Base-by-base conservation (phyloP, 2,329 filamentous ascomycete genomes). In the Curvularia sp. region DNA sequence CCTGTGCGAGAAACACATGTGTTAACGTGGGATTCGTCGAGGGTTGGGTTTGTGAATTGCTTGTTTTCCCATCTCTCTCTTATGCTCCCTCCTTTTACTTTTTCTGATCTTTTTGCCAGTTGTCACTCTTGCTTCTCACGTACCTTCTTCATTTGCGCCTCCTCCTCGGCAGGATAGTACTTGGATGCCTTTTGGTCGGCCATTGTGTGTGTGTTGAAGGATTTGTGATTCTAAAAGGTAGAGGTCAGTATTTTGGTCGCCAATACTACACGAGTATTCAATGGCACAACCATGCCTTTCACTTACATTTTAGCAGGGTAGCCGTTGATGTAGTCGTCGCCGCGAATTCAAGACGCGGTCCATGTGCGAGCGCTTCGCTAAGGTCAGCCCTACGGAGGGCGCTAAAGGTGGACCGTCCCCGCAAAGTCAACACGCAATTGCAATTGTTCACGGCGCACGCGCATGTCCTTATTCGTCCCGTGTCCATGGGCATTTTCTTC, bases 91-190 rank as follows among this genome's bases (percentile, higher is more conserved):
- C 51, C 15, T 28, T 24, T 18, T 28, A 3, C 5, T 38, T n/a
- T n/a, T 38, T 38, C 35, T 35, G 9, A 8, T n/a, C 15, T 10
- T 44, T n/a, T 28, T 8, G 15, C 42, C 42, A 44, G 15, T 5
- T 44, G 15, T 22, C 42, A 18, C 22, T 10, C n/a, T 44, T 9
- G n/a, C 20, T 44, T n/a, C 24, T 38, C 24, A 89, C 92, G 86
- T 87, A 98, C 95, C 91, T 96, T 94, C 89, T 93, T 96, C 79
- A 89, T 86, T 83, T 90, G 85, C 80, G 87, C 80, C 80, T 95
- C 91, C 82, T 97, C 94, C 82, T 97, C 91, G 77, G 92, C 91
- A 81, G 93, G 91, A 85, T 98, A 98, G 91, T 94, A 98, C 86
- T 97, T 98, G 85, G 91, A 88, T 77, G 93, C 93, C 89, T 96